Percentiles rank a stretch among this genome's conserved stretches.
Conservation (phyloP, 768 basidiomycete genomes). For the Gelatoporia subvermispora region DNA sequence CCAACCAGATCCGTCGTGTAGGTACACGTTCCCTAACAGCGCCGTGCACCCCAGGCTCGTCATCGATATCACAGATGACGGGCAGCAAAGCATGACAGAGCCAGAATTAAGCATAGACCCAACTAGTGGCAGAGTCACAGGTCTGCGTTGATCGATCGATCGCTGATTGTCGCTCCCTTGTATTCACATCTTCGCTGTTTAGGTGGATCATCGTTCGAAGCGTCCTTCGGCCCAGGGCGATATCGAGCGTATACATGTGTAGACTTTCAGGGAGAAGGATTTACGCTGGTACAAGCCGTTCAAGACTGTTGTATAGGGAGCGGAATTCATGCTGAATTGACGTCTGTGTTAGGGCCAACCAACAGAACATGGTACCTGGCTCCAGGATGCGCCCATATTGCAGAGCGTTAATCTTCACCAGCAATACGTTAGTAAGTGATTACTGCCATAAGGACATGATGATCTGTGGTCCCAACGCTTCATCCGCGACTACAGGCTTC, state of each 20-base stretch:
- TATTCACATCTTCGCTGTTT: too few relatives aligned
- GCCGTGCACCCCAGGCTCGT: conserved; percentile 41
- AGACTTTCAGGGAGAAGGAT: conserved; percentile 52
- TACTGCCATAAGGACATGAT: neutral
- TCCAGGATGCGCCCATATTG: conserved; percentile 43
- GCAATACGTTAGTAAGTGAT: conserved; percentile 28
- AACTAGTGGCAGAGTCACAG: conserved; percentile 44
- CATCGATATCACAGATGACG: conserved; percentile 61
- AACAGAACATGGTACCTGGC: conserved; percentile 51
- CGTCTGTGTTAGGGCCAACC: conserved; percentile 25
- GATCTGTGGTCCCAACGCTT: too few relatives aligned
- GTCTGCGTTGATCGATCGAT: conserved; percentile 16
- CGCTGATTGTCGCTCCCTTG: neutral
- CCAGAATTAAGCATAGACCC: conserved; percentile 47
- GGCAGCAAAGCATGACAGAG: conserved; percentile 44
- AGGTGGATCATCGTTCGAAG: conserved; percentile 40
- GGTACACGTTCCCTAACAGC: conserved; percentile 26
- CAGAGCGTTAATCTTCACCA: conserved; percentile 43
- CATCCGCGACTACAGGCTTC: too few relatives aligned
- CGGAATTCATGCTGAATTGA: neutral
- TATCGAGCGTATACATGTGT: conserved; percentile 58
- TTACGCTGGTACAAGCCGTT: conserved; percentile 13
- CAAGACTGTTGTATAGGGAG: too few relatives aligned
- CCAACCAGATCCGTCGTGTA: too few relatives aligned
- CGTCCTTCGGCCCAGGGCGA: conserved; percentile 55